Evolutionary conservation across 768 basidiomycete genomes (phyloP), one percentile per base, ranked within the genome.

Genomic region (Fistulinella prunicolor): DNA sequence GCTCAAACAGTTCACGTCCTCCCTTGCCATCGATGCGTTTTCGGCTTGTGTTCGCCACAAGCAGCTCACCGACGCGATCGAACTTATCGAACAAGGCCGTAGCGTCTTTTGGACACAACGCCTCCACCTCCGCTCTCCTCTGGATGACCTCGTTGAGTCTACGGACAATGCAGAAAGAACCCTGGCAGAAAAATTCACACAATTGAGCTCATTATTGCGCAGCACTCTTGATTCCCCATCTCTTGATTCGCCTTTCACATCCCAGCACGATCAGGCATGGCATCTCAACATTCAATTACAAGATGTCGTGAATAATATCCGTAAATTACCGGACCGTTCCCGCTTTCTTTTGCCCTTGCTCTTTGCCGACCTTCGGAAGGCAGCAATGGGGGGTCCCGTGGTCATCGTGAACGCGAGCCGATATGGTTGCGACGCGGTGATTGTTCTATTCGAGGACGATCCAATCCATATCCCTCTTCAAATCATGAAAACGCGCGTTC

Each of bases 351-450:
- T 47, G 26, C 64, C 62, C 2, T 42, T 42, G 14, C 47, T 51
- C 20, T 50, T 51, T 19, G 41, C 49, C 2, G 38, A 54, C n/a
- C 44, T 64, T 14, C 51, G 50, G 4, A 38, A 28, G 6, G 55
- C 54, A 9, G 58, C 64, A 6, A 42, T 44, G 8, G 54, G 44
- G 16, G 66, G 65, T 8, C 63, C 66, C 1, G 53, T 68, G 16
- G 58, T 68, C 16, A 45, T 73, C 17, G 51, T 72, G 28, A 72
- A 69, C 29, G 52, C 63, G 21, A 54, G 59, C 45, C 21, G 36
- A n/a, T 43, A 38, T 19, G 50, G 65, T 19, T 72, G 66, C 28
- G 66, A 71, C 48, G 71, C 67, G 0, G 32, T 72, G n/a, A 63
- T 68, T 9, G 42, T 70, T 21, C 14, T 40, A 10, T 16, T 20